Evolutionary conservation across 2,329 filamentous ascomycete species (phyloP), one percentile per base, ranked within the genome.

Genomic region (Lecanoromycetidae sp.): DNA sequence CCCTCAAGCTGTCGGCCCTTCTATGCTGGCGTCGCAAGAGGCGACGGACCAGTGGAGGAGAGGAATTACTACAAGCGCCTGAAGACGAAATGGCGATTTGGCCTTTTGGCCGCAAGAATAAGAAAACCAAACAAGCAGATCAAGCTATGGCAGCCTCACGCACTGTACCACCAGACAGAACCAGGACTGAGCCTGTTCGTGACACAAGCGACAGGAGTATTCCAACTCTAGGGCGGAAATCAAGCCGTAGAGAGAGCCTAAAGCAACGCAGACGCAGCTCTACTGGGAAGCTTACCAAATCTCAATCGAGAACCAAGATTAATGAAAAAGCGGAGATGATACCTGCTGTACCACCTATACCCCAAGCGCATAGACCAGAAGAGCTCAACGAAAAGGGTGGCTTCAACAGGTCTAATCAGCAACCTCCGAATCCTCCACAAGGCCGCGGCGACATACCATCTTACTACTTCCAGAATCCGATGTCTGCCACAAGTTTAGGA

Each of bases 51-150:
- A 54, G 52, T 34, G 53, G 48, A 29, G 52, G 51, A 34, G 52
- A 52, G 40, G 29, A 52, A 23, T 33, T 50, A 23, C 19, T 52
- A 13, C 45, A 46, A 17, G 43, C 22, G 13, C 44, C 51, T 42
- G 53, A 48, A 12, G 54, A 41, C 60, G 60, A 56, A 58, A 90
- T 90, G 84, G 78, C 81, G 62, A 70, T 88, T 65, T 93, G 86
- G 87, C 84, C 81, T 52, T 94, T 93, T 66, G 74, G 80, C 65
- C 79, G 82, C 60, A 54, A 50, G 38, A 48, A 40, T 66, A 80
- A 79, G 65, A 80, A 80, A 66, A 77, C 77, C 63, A 74, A 72
- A 56, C 73, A 72, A 56, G 65, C 75, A 55, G 74, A 71, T 58
- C 71, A 78, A 61, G 67, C 68, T 55, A 64, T 63, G 55, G 59